Evolutionary conservation across 1,284 basidiomycete genomes (phyloP), one percentile per base, ranked within the genome.

Genomic region (Cryptococcus floricola): DNA sequence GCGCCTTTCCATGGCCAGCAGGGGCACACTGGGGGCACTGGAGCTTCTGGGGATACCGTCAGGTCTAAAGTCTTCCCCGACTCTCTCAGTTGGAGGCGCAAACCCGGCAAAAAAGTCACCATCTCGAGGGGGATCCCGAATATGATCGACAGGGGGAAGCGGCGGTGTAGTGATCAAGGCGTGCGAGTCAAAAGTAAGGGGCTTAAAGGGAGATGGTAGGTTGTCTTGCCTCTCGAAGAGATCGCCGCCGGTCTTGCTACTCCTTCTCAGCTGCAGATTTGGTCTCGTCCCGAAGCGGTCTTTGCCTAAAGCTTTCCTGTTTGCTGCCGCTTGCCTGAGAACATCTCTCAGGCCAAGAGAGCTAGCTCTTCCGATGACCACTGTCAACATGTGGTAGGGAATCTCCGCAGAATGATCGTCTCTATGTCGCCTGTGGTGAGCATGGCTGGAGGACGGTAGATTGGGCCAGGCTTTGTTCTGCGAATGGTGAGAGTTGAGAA

Each of bases 321-420:
- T 18, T 25, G 42, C 39, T 14, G 14, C n/a, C 31, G 10, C 34
- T 10, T 28, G 16, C 16, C 18, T 27, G 16, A 14, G 43, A 14
- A 18, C 31, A 14, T 16, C 38, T 34, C 53, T 54, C 14, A 55
- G 28, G 31, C 57, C 51, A 42, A 46, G 34, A 9, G 54, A 54
- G 46, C 64, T 66, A 4, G 64, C 64, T 53, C 56, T 27, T 5
- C 62, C 60, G 23, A 66, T 66, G 16, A 57, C 56, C 14, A 27
- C 41, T 2, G 39, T 48, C 16, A 66, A 52, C 14, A 66, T 48
- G 12, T 47, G 41, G 46, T 63, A 66, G 1, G 62, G 57, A 3
- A 53, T 58, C 16, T 57, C 59, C 7, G 4, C 41, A 7, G 3
- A 10, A 42, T 42, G 8, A 7, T 42, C 6, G 10, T 42, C 41